These are phyloP conservation scores for Aspergillus sclerotialis DNA, from an alignment of 2,329 filamentous ascomycete genomes.

Conservation along the genomic window DNA sequence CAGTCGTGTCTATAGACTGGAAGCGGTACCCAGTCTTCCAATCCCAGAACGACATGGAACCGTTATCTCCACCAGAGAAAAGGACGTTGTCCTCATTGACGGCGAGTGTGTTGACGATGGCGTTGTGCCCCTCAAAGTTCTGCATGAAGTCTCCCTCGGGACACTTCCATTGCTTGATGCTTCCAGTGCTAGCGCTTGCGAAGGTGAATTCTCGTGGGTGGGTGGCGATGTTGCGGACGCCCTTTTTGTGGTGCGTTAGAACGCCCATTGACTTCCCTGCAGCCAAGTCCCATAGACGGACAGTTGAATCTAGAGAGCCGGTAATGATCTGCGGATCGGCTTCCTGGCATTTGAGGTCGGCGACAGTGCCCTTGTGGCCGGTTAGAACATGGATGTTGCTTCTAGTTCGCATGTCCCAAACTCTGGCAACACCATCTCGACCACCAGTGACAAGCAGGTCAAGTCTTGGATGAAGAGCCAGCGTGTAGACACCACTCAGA, in stretches of 20 bases:
- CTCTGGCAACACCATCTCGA: slow-evolving; percentile 84
- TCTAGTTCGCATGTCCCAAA: slow-evolving; percentile 97
- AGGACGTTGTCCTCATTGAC: slow-evolving; percentile 94
- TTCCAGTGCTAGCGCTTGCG: slow-evolving; percentile 80
- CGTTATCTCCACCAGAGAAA: slow-evolving; percentile 92
- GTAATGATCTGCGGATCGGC: slow-evolving; percentile 94
- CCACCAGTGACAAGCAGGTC: slow-evolving; percentile 94
- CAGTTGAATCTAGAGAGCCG: slow-evolving; percentile 83
- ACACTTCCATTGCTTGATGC: slow-evolving; percentile 99
- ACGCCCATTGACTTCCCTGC: slow-evolving; percentile 95
- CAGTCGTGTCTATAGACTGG: slow-evolving; percentile 81
- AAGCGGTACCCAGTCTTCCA: slow-evolving; percentile 96
- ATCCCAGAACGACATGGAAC: slow-evolving; percentile 96
- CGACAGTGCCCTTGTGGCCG: slow-evolving; percentile 85
- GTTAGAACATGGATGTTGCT: slow-evolving; percentile 91
- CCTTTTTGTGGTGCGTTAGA: slow-evolving; percentile 97
- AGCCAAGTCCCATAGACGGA: slow-evolving; percentile 89
- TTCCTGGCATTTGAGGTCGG: slow-evolving; percentile 87
- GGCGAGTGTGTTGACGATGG: slow-evolving; percentile 88
- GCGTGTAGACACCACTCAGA: slow-evolving; percentile 87
- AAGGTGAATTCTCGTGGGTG: slow-evolving; percentile 96
- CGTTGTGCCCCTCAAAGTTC: slow-evolving; percentile 94
- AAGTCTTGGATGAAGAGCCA: slow-evolving; percentile 86
- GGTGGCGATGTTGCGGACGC: slow-evolving; percentile 73
- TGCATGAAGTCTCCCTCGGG: slow-evolving; percentile 98